Evolutionary conservation across 768 basidiomycete genomes (phyloP).

Genomic region (Candolleomyces efflorescens): DNA sequence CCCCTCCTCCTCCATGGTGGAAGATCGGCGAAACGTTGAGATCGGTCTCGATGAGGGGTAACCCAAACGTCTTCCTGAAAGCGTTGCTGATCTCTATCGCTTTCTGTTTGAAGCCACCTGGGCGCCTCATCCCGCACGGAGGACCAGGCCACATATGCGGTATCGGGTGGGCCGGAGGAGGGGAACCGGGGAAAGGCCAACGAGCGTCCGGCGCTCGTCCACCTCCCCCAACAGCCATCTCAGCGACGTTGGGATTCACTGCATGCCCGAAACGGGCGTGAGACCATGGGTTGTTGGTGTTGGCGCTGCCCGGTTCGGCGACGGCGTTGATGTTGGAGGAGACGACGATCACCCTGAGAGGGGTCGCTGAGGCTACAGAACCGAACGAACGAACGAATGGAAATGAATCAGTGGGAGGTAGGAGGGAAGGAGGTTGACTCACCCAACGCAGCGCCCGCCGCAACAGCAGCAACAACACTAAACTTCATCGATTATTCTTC

Average conservation of each 20-base stretch:
- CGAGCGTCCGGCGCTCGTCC: no score
- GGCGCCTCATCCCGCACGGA: slow-evolving; percentile 4
- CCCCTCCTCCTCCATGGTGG: not conserved
- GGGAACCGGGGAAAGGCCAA: no score
- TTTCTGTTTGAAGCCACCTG: slow-evolving; percentile 32
- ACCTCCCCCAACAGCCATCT: not conserved
- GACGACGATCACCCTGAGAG: slow-evolving; percentile 44
- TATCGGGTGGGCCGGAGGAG: no score
- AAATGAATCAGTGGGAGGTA: no score
- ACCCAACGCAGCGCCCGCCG: slow-evolving; percentile 34
- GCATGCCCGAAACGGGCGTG: slow-evolving; percentile 20
- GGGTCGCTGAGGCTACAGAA: slow-evolving; percentile 36
- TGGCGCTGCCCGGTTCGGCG: slow-evolving; percentile 7
- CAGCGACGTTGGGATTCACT: not conserved
- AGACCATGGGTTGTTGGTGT: not conserved
- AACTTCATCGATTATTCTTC: slow-evolving; percentile 32
- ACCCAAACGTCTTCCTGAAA: slow-evolving; percentile 52
- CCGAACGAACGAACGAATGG: no score
- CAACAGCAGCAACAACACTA: slow-evolving; percentile 29
- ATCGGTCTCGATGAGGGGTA: slow-evolving; percentile 39
- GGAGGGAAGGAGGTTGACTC: slow-evolving; percentile 10
- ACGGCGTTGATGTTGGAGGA: slow-evolving; percentile 15
- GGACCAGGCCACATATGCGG: not conserved
- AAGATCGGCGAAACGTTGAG: slow-evolving; percentile 1
- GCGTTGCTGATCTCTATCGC: slow-evolving; percentile 48